phyloP scores from a whole-genome alignment of 2,329 filamentous ascomycete species.

The Dactylellina haptotyla region DNA sequence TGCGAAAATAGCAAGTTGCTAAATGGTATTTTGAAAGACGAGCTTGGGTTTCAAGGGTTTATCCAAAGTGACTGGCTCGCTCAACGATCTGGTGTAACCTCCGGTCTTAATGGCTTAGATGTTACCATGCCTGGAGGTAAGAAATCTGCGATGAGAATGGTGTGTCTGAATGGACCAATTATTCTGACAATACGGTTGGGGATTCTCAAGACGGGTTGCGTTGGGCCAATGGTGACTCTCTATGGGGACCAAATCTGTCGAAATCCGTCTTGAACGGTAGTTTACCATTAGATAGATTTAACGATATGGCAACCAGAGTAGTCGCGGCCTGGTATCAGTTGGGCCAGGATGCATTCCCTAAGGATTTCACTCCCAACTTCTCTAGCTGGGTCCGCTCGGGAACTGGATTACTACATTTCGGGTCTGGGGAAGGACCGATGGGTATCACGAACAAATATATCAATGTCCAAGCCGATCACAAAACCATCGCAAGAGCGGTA shows the following conservation, averaged over 20 bases:
- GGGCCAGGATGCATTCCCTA: slow-evolving; percentile 77
- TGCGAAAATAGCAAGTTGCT: slow-evolving; percentile 82
- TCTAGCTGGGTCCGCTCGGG: slow-evolving; percentile 28
- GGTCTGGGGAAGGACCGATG: slow-evolving; percentile 57
- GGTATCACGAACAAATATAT: slow-evolving; percentile 62
- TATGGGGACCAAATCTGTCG: slow-evolving; percentile 82
- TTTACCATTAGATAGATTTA: slow-evolving; percentile 79
- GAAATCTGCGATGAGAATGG: not conserved
- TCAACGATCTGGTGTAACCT: slow-evolving; percentile 77
- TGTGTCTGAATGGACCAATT: not conserved
- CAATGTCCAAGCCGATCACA: slow-evolving; percentile 78
- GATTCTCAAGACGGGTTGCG: slow-evolving; percentile 69
- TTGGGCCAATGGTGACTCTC: slow-evolving; percentile 77
- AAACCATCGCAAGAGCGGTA: slow-evolving; percentile 75
- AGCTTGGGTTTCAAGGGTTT: slow-evolving; percentile 86
- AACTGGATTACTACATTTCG: slow-evolving; percentile 70
- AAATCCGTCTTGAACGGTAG: slow-evolving; percentile 81
- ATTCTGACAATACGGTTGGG: not conserved
- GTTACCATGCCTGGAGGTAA: slow-evolving; percentile 74
- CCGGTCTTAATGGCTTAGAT: slow-evolving; percentile 74
- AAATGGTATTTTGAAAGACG: slow-evolving; percentile 84
- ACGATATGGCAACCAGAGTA: slow-evolving; percentile 88
- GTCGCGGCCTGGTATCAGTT: slow-evolving; percentile 91
- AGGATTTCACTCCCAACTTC: slow-evolving; percentile 33
- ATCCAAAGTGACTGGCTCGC: slow-evolving; percentile 89